Evolutionary conservation across 2,329 filamentous ascomycete species (phyloP), one percentile per base, ranked within the genome.

Genomic region (Beauveria varroae): DNA sequence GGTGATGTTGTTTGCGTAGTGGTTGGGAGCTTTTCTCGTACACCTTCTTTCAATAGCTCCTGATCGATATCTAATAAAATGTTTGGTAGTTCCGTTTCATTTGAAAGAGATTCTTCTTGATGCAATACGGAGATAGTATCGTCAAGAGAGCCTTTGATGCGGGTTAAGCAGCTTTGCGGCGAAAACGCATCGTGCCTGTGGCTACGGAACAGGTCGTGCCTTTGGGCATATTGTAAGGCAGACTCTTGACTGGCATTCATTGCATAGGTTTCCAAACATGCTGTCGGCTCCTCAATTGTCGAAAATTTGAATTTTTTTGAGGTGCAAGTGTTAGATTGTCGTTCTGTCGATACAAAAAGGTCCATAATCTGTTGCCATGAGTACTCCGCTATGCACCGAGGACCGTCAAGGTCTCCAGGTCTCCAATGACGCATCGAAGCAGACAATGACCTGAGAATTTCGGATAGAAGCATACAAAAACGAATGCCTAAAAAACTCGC

Each of bases 241-340:
- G 62, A 53, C n/a, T 57, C 56, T 37, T 50, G 18, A 57, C 18
- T n/a, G 12, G n/a, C n/a, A 22, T 46, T 43, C 58, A 61, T 60
- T 47, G 26, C 6, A 44, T 18, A 14, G 1, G 1, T 3, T n/a
- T 7, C 50, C 5, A 5, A 50, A 8, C 30, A 57, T 50, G 12
- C 30, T 26, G n/a, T n/a, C 30, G 30, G 16, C 9, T 28, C 12
- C 1, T 26, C n/a, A 5, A 37, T 37, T 37, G 12, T 3, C 8
- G 30, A 26, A 26, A 14, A 16, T 46, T 1, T 30, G 22, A 30
- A 2, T 20, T 2, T n/a, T 41, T 24, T 28, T 18, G 3, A 41
- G 16, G n/a, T 28, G 44, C 16, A 1, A 18, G 16, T 49, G 20
- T 22, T 41, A 10, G 2, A 8, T 9, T 24, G 30, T 10, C 30